Percentiles rank a stretch among this genome's conserved stretches.
Conservation (phyloP, 73 alveolate species). For the Vitrella brassicaformis region DNA sequence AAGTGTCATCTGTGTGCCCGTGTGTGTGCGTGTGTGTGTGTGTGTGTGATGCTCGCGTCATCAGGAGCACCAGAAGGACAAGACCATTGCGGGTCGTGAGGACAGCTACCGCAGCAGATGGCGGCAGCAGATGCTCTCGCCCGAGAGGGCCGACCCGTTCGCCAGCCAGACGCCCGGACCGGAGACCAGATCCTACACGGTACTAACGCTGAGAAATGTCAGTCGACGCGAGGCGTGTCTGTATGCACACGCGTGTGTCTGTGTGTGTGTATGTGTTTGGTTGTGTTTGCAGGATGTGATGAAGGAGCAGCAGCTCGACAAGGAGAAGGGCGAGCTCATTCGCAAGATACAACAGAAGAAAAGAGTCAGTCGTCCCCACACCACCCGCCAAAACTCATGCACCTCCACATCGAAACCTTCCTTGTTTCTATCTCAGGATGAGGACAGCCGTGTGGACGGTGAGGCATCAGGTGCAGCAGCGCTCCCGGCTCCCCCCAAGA, state of each 20-base stretch:
- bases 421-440: no score
- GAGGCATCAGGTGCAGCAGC: neutral
- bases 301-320: conserved; percentile 35
- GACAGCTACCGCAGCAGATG: neutral
- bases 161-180: conserved; percentile 27
- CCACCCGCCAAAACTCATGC: no score
- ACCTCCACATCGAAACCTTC: no score
- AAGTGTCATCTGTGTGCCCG: neutral
- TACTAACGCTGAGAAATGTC: neutral
- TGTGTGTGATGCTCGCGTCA: neutral
- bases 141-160: conserved; percentile 31
- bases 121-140: conserved; percentile 28
- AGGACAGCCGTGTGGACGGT: neutral
- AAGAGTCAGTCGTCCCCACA: no score
- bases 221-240: neutral
- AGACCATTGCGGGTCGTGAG: neutral
- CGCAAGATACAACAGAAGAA: conserved; percentile 20
- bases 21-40: conserved; percentile 2
- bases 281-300: conserved; percentile 10
- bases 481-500: neutral
- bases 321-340: conserved; percentile 20
- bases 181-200: conserved; percentile 16
- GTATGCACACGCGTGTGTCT: neutral
- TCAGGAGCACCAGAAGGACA: neutral
- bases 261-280: neutral